phyloP scores from a whole-genome alignment of 352 stramenopile species.

The Pythium vanterpoolii region DNA sequence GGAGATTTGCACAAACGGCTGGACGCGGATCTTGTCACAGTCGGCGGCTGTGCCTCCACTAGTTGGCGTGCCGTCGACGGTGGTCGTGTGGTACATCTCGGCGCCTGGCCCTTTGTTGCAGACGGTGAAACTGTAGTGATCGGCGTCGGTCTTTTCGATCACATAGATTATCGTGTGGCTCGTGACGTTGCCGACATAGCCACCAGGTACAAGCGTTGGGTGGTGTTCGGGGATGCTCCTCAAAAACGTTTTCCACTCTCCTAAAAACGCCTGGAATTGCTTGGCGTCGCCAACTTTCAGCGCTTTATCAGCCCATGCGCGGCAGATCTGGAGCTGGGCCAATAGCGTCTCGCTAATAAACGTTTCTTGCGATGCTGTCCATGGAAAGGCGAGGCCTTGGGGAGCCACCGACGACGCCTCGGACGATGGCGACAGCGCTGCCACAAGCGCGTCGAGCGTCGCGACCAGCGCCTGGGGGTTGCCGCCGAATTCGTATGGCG shows the following conservation, averaged over 20 bases:
- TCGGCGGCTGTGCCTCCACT: slow-evolving; percentile 8
- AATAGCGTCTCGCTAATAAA: slow-evolving; percentile 48
- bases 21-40: slow-evolving; percentile 75
- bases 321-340: slow-evolving; percentile 50
- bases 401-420: background rate
- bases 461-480: slow-evolving; percentile 60
- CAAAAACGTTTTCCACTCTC: slow-evolving; percentile 68
- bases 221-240: slow-evolving; percentile 34
- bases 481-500: slow-evolving; percentile 72
- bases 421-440: slow-evolving; percentile 33
- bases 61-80: background rate
- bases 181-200: slow-evolving; percentile 67
- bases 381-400: slow-evolving; percentile 34
- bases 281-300: slow-evolving; percentile 56
- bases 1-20: slow-evolving; percentile 70
- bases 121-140: slow-evolving; percentile 75
- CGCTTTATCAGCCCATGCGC: slow-evolving; percentile 52
- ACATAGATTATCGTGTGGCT: slow-evolving; percentile 85
- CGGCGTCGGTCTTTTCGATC: slow-evolving; percentile 61
- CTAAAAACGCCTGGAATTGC: slow-evolving; percentile 63
- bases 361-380: slow-evolving; percentile 44
- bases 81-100: slow-evolving; percentile 78
- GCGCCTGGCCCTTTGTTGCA: slow-evolving; percentile 87
- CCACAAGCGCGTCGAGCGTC: slow-evolving; percentile 36
- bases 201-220: slow-evolving; percentile 64